These are phyloP conservation scores for Capronia coronata DNA, from an alignment of 2,329 filamentous ascomycete species.

Conservation along the genomic window DNA sequence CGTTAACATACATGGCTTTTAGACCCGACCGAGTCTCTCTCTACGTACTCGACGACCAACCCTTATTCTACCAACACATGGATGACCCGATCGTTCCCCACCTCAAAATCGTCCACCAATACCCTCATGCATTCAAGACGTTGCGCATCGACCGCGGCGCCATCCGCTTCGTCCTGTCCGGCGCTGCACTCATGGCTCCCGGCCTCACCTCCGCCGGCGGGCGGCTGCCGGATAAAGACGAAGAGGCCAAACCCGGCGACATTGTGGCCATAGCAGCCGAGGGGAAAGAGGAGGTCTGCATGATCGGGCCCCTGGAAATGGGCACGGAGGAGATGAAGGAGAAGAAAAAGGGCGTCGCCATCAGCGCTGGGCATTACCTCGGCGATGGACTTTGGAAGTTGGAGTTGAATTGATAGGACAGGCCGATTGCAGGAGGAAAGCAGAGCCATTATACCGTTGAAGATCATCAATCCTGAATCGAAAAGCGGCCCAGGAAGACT, in stretches of 20 bases:
- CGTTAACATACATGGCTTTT: not conserved
- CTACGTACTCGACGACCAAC: constrained; percentile 67
- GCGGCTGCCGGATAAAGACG: constrained; percentile 61
- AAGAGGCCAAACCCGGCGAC: constrained; percentile 69
- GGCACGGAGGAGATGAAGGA: constrained; percentile 88
- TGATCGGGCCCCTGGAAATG: constrained; percentile 75
- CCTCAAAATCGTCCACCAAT: constrained; percentile 80
- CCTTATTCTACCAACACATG: constrained; percentile 87
- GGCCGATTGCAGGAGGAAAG: too few relatives aligned
- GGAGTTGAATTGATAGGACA: constrained; percentile 50
- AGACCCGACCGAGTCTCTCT: constrained; percentile 80
- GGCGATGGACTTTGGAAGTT: constrained; percentile 91
- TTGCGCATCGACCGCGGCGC: constrained; percentile 91
- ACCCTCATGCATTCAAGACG: constrained; percentile 73
- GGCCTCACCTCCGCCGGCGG: constrained; percentile 82
- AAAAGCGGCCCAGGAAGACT: too few relatives aligned
- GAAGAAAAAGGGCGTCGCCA: constrained; percentile 87
- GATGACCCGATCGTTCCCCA: constrained; percentile 76
- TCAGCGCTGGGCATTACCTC: constrained; percentile 88
- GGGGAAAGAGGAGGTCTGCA: constrained; percentile 85
- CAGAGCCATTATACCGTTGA: too few relatives aligned
- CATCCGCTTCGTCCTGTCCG: constrained; percentile 90
- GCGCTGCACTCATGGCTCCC: constrained; percentile 92
- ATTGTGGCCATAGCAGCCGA: constrained; percentile 87
- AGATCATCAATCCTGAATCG: too few relatives aligned